Base-by-base conservation (phyloP, 306 rosid genomes). In the Mimosa bimucronata region DNA sequence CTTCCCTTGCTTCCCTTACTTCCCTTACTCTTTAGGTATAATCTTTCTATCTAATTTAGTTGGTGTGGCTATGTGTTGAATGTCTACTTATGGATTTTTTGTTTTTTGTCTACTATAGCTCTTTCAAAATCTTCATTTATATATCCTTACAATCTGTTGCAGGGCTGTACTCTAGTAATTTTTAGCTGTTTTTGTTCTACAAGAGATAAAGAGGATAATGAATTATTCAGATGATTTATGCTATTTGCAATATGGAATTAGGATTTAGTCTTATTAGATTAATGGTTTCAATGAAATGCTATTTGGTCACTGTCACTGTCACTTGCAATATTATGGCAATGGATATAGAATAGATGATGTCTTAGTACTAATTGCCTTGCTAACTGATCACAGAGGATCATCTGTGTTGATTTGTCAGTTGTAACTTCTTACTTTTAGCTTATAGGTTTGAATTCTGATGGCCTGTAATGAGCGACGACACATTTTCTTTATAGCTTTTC, bases 181-280 rank as follows among this genome's bases (percentile, higher is more conserved):
- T 4, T 66, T 66, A 37, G 28, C 29, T 37, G 44, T 10, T 66
- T n/a, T n/a, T n/a, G n/a, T n/a, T n/a, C n/a, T n/a, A n/a, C n/a
- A n/a, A n/a, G n/a, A n/a, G n/a, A n/a, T n/a, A n/a, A n/a, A n/a
- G n/a, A n/a, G n/a, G n/a, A n/a, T n/a, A n/a, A n/a, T n/a, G n/a
- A n/a, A n/a, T n/a, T n/a, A n/a, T n/a, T n/a, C n/a, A n/a, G n/a
- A n/a, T n/a, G n/a, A n/a, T n/a, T n/a, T n/a, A n/a, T n/a, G n/a
- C n/a, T n/a, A n/a, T n/a, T n/a, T n/a, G n/a, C n/a, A n/a, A n/a
- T n/a, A n/a, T n/a, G n/a, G n/a, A n/a, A n/a, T n/a, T n/a, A n/a
- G n/a, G n/a, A n/a, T n/a, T n/a, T n/a, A n/a, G n/a, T n/a, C n/a
- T 66, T 52, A 18, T 73, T 52, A 73, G 76, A 52, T 8, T 34